phyloP scores from a whole-genome alignment of 2,329 filamentous ascomycete genomes.

The Dendrostoma leiphaemia region DNA sequence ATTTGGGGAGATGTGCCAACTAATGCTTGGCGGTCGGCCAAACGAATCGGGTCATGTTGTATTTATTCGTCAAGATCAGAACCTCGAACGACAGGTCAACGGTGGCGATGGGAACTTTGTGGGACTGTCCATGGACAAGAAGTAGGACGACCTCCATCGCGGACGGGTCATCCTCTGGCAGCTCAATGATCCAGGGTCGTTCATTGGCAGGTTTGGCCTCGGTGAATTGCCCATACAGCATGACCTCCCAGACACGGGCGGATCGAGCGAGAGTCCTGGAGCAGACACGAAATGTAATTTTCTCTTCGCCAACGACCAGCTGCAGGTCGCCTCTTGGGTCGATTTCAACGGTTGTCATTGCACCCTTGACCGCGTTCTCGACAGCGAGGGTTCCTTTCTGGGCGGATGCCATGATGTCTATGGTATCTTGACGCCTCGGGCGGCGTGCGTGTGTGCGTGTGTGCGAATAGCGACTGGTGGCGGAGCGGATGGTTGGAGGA shows the following conservation, averaged over 20 bases:
- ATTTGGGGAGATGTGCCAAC: too few relatives aligned
- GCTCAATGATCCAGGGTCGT: background rate
- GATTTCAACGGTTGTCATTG: background rate
- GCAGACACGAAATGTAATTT: background rate
- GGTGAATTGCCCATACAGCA: background rate
- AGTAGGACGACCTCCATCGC: background rate
- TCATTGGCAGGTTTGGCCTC: background rate
- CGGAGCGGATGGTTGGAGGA: too few relatives aligned
- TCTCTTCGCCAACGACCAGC: background rate
- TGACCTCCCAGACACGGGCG: background rate
- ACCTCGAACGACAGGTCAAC: background rate
- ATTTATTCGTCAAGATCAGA: background rate
- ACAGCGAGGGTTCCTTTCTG: too few relatives aligned
- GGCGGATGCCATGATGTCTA: too few relatives aligned
- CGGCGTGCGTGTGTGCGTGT: too few relatives aligned
- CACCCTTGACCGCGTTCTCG: too few relatives aligned
- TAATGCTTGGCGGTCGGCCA: too few relatives aligned
- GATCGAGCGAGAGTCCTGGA: background rate
- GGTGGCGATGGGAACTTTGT: background rate
- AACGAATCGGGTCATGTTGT: background rate
- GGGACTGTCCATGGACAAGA: background rate
- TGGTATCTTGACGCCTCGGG: too few relatives aligned
- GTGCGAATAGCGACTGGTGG: too few relatives aligned
- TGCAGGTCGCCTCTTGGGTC: constrained; percentile 2
- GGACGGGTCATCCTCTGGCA: background rate